A percentile compares a stretch with the other conserved stretches of the same genome.
phyloP scores from a whole-genome alignment of 2,329 filamentous ascomycete genomes.

The Metarhizium album region DNA sequence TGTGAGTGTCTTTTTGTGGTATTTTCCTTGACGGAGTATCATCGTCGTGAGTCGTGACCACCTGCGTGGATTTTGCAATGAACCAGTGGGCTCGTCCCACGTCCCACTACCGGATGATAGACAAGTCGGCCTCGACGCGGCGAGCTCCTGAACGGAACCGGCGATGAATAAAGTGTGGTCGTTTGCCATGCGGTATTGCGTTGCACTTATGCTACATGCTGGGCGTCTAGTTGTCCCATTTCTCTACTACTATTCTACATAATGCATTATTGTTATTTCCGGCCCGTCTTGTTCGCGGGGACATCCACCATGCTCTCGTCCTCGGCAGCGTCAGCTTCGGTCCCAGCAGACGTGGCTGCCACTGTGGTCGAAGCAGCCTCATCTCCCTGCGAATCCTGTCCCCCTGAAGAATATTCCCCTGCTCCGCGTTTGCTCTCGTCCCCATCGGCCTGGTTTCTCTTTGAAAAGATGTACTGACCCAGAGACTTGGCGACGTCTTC shows the following conservation, averaged over 20 bases:
- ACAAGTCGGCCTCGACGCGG: neutral
- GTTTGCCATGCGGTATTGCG: neutral
- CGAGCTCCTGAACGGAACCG: neutral
- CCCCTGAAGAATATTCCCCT: neutral
- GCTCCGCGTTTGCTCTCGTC: neutral
- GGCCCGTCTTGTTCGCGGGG: slow-evolving; percentile 1
- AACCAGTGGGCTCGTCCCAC: neutral
- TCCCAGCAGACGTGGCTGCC: neutral
- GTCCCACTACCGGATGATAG: neutral
- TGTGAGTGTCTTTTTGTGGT: neutral
- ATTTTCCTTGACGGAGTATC: neutral
- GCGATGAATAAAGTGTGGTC: neutral
- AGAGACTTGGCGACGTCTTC: slow-evolving; percentile 10
- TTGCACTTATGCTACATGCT: too few relatives aligned
- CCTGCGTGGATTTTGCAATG: neutral
- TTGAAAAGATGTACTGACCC: slow-evolving; percentile 18
- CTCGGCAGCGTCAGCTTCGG: slow-evolving; percentile 3
- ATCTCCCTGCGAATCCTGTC: slow-evolving; percentile 7
- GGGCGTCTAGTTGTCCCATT: too few relatives aligned
- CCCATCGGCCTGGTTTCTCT: neutral
- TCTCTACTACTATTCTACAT: neutral
- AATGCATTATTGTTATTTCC: slow-evolving; percentile 1
- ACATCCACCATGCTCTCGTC: slow-evolving; percentile 11
- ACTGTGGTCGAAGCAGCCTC: slow-evolving; percentile 4
- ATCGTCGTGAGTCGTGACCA: neutral